phyloP scores from a whole-genome alignment of 805 yeast species.

The Debaryomyces tyrocola region DNA sequence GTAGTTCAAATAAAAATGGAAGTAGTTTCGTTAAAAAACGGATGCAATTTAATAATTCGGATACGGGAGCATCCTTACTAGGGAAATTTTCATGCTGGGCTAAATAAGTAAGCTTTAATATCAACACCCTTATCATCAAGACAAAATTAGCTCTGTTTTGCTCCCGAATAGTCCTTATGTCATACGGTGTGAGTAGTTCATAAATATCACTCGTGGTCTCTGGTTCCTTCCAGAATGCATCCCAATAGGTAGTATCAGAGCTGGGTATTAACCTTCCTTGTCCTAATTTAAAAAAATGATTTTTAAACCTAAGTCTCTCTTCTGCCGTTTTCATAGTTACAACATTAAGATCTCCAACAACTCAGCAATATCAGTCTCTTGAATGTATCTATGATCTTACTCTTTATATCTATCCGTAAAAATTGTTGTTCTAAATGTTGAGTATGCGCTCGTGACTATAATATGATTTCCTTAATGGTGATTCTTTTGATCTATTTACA shows the following conservation, averaged over 20 bases:
- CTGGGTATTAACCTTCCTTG: conserved; percentile 39
- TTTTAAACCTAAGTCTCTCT: conserved; percentile 59
- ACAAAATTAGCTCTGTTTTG: conserved; percentile 58
- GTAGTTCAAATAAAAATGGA: conserved; percentile 67
- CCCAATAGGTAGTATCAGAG: conserved; percentile 30
- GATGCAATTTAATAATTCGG: conserved; percentile 56
- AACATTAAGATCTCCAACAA: not conserved
- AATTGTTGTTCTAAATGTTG: not conserved
- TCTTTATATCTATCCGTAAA: not conserved
- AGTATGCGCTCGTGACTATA: too few relatives aligned
- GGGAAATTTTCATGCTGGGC: conserved; percentile 5
- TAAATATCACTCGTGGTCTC: conserved; percentile 56
- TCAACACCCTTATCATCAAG: conserved; percentile 42
- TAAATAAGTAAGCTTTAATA: conserved; percentile 20
- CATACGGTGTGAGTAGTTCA: conserved; percentile 54
- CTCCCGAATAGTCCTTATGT: conserved; percentile 60
- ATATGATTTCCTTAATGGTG: too few relatives aligned
- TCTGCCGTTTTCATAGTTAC: conserved; percentile 72
- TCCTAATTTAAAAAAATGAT: conserved; percentile 59
- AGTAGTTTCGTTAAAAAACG: conserved; percentile 63
- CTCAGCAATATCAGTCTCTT: not conserved
- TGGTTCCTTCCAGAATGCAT: conserved; percentile 37
- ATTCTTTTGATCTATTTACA: too few relatives aligned
- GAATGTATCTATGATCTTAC: too few relatives aligned
- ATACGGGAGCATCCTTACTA: conserved; percentile 20